These are phyloP conservation scores for Pleurotus pulmonarius DNA, from an alignment of 768 basidiomycete species.

Conservation along the genomic window DNA sequence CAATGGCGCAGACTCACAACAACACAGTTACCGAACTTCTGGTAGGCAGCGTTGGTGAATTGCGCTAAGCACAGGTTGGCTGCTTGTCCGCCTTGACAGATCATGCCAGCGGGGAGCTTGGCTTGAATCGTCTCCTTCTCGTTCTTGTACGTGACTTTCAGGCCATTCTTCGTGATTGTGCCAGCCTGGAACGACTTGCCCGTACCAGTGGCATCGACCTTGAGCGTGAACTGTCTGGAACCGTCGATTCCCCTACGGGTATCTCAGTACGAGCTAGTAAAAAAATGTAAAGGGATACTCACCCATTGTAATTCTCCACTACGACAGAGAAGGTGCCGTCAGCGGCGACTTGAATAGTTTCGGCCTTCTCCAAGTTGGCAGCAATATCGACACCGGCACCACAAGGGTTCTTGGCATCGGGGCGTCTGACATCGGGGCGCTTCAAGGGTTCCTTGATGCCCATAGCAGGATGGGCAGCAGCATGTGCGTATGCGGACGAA, in stretches of 20 bases:
- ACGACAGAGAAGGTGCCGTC: slow-evolving; percentile 38
- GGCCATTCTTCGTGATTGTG: slow-evolving; percentile 42
- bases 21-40: slow-evolving; percentile 52
- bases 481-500: slow-evolving; percentile 36
- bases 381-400: slow-evolving; percentile 37
- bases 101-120: slow-evolving; percentile 42
- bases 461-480: slow-evolving; percentile 38
- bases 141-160: slow-evolving; percentile 33
- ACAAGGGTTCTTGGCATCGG: slow-evolving; percentile 31
- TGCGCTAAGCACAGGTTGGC: slow-evolving; percentile 48
- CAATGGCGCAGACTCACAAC: slow-evolving; percentile 23
- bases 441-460: slow-evolving; percentile 26
- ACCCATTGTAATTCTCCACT: slow-evolving; percentile 47
- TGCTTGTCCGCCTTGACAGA: slow-evolving; percentile 44
- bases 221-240: slow-evolving; percentile 39
- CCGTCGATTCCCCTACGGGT: slow-evolving; percentile 38
- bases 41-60: slow-evolving; percentile 37
- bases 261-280: no score
- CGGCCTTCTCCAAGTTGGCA: slow-evolving; percentile 33
- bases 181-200: slow-evolving; percentile 32
- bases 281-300: slow-evolving; percentile 7
- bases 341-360: slow-evolving; percentile 31
- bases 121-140: slow-evolving; percentile 39
- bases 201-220: slow-evolving; percentile 41
- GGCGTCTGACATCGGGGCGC: slow-evolving; percentile 30